Base-by-base conservation (phyloP, 257 asterid species). In the Solanum virginianum region DNA sequence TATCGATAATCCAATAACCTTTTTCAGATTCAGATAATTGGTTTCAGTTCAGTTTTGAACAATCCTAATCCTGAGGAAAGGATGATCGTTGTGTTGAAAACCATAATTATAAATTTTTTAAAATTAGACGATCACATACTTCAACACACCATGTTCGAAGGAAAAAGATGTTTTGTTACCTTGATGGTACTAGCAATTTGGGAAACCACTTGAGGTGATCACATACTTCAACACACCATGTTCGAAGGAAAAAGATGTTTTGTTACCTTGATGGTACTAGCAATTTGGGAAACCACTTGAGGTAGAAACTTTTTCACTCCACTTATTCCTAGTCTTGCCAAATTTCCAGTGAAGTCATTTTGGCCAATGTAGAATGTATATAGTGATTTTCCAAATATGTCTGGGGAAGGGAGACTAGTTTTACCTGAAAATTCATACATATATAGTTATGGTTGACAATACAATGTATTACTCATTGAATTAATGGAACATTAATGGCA, bases 361-460 rank as follows among this genome's bases (percentile, higher is more conserved):
- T 92, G 98, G 71, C 98, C 98, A 43, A 91, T 91, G 86, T 90
- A 90, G 91, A 94, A 91, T 66, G 90, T 88, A 85, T 91, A 94
- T 15, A 93, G 88, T 57, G 97, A 87, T 36, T 91, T 92, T 29
- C 93, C 92, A 57, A 94, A 93, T 90, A 91, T 86, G 86, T 86
- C 85, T 2, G 93, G 91, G 10, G 86, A 84, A n/a, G 98, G 98
- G 80, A 94, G 90, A 65, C 88, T 85, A 59, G 85, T 81, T 57
- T 81, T 81, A 63, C 89, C 93, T 89, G 80, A 57, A 36, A 17
- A 86, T 62, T 36, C 68, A 68, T 15, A 85, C 18, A 45, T 51
- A 32, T 32, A 3, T 1, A 8, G 55, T 41, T 20, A 77, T 15
- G 82, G 39, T 24, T 51, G 7, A 39, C 22, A 81, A 60, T 13